Percentiles rank a stretch among this genome's conserved stretches.
Evolutionary conservation across 371 early-diverging fungal species (phyloP).

Genomic region (Lichtheimia hyalospora): DNA sequence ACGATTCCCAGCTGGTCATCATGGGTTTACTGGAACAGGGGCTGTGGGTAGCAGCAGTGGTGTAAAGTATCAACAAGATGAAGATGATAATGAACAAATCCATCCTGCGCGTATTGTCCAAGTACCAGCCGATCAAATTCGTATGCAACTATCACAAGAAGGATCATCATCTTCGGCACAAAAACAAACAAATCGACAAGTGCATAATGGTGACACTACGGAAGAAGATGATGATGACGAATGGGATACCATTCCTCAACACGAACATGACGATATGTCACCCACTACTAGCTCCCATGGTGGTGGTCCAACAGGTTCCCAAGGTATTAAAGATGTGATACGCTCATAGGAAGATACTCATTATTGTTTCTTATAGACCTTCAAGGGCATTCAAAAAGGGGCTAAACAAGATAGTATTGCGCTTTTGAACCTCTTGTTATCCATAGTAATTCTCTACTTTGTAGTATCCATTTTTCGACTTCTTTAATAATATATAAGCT

Average conservation of each 20-base stretch:
- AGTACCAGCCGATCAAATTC: conserved; percentile 7
- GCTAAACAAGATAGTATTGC: too few relatives aligned
- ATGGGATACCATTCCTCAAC: conserved; percentile 10
- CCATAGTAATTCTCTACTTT: too few relatives aligned
- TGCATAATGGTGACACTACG: background rate
- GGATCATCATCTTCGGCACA: background rate
- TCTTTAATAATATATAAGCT: too few relatives aligned
- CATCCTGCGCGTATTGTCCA: background rate
- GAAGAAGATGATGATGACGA: conserved; percentile 7
- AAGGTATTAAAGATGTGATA: too few relatives aligned
- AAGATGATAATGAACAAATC: background rate
- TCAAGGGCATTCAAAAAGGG: too few relatives aligned
- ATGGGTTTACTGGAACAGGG: too few relatives aligned
- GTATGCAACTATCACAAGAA: background rate
- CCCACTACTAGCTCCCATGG: too few relatives aligned
- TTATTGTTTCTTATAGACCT: too few relatives aligned
- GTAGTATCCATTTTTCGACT: too few relatives aligned
- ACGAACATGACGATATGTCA: background rate
- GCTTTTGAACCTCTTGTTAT: too few relatives aligned
- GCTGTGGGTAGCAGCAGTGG: background rate
- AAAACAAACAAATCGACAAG: background rate
- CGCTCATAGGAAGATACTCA: too few relatives aligned
- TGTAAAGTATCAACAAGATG: background rate
- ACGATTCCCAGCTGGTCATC: background rate
- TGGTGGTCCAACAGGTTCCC: too few relatives aligned